Evolutionary conservation across 768 basidiomycete genomes (phyloP).

Genomic region (Kwoniella shandongensis): DNA sequence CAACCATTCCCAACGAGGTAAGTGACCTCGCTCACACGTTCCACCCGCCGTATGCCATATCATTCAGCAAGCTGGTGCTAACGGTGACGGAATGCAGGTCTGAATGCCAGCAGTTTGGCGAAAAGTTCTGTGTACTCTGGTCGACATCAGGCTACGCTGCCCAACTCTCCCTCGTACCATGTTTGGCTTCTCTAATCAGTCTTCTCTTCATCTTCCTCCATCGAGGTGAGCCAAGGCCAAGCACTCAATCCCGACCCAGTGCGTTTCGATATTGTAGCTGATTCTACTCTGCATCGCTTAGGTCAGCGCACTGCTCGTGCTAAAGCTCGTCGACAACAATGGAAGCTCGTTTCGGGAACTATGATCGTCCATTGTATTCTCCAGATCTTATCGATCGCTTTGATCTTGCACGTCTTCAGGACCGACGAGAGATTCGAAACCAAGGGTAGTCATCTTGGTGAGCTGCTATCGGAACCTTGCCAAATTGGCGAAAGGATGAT

Average conservation of each 20-base stretch:
- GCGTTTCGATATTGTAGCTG: background rate
- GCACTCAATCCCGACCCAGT: background rate
- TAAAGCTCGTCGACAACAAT: constrained; percentile 44
- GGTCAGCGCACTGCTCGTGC: constrained; percentile 45
- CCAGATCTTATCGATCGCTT: constrained; percentile 42
- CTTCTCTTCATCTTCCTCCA: constrained; percentile 51
- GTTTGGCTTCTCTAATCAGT: constrained; percentile 41
- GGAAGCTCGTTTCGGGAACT: constrained; percentile 51
- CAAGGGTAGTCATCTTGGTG: constrained; percentile 40
- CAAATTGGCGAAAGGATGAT: background rate
- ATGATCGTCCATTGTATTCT: constrained; percentile 50
- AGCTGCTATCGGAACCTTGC: constrained; percentile 3
- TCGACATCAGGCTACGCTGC: constrained; percentile 48
- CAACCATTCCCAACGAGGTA: constrained; percentile 47
- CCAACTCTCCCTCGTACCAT: constrained; percentile 50
- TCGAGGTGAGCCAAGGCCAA: constrained; percentile 31
- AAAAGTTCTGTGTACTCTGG: constrained; percentile 49
- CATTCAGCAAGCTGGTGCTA: background rate
- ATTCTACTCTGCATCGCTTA: constrained; percentile 1
- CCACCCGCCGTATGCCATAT: background rate
- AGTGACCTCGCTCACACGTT: too few species aligned
- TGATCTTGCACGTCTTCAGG: constrained; percentile 50
- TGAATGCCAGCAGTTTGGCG: constrained; percentile 49
- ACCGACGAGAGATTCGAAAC: constrained; percentile 48
- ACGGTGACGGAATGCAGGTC: constrained; percentile 26